Conservation (phyloP, 768 basidiomycete species). For the Boletus sensibilis region DNA sequence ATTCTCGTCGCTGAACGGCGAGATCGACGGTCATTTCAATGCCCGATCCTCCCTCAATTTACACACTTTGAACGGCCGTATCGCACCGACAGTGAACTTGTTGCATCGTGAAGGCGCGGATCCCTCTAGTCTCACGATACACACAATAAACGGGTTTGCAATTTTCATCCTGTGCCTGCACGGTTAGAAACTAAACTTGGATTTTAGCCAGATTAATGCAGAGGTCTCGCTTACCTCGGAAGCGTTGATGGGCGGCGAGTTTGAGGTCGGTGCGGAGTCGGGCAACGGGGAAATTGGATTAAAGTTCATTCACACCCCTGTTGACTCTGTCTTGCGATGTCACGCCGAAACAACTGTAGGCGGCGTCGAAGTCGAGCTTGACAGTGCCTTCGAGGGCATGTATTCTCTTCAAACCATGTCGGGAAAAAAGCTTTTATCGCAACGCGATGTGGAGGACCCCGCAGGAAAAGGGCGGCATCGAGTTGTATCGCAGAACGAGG, state of each 20-base stretch:
- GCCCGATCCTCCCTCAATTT: slow-evolving; percentile 36
- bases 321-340: slow-evolving; percentile 36
- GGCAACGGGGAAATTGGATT: slow-evolving; percentile 32
- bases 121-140: slow-evolving; percentile 33
- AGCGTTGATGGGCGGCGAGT: slow-evolving; percentile 31
- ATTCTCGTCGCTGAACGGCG: slow-evolving; percentile 43
- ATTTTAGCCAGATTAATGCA: slow-evolving; percentile 20
- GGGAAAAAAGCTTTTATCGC: slow-evolving; percentile 18
- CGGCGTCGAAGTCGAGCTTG: slow-evolving; percentile 27
- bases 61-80: slow-evolving; percentile 38
- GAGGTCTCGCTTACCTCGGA: slow-evolving; percentile 33
- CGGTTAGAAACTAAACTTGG: not conserved
- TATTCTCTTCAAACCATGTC: slow-evolving; percentile 34
- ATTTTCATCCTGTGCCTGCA: not conserved
- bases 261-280: slow-evolving; percentile 31
- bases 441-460: slow-evolving; percentile 33
- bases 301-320: slow-evolving; percentile 31
- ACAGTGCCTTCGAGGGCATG: slow-evolving; percentile 42
- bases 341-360: slow-evolving; percentile 31
- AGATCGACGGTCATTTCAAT: slow-evolving; percentile 45
- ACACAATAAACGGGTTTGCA: slow-evolving; percentile 45
- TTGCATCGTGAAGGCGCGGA: slow-evolving; percentile 25
- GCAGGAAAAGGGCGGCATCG: slow-evolving; percentile 37
- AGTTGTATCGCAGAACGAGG: slow-evolving; percentile 11
- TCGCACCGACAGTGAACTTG: slow-evolving; percentile 41